Evolutionary conservation across 2,329 filamentous ascomycete species (phyloP), one percentile per base, ranked within the genome.

Genomic region (Beauveria sp.): DNA sequence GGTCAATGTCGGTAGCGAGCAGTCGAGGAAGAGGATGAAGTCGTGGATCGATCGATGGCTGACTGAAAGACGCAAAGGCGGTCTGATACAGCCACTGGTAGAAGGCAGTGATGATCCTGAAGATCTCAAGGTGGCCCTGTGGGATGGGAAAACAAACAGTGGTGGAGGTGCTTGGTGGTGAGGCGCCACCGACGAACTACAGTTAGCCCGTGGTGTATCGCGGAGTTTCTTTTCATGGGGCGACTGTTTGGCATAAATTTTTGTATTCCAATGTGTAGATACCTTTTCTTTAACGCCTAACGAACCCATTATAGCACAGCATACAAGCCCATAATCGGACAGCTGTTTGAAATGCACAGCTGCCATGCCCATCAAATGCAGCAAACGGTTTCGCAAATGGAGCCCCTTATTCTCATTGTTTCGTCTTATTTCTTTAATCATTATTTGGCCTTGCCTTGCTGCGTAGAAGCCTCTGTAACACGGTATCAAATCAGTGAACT

Each of bases 1-100:
- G 0, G 95, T 99, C 3, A 98, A 99, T 62, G 82, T 88, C 1
- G 85, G 84, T 1, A 86, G 80, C 68, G 84, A 86, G 63, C 72
- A 75, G 59, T 78, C 79, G 3, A 73, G 85, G 55, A 78, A 77
- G 66, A 77, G 82, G 63, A 88, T 88, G 85, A 87, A 84, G 74
- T 77, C 70, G 3, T 89, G 86, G 86, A 79, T 81, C 20, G 86
- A 88, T 66, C 76, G 81, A 52, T 88, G 86, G 86, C 68, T 84
- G 64, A 72, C 75, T 0, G 85, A 88, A 72, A 73, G 85, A 69
- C 75, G 81, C 63, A 79, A 77, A 65, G 82, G 81, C 7, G 85
- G 86, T 0, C 62, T 83, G 4, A 72, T 85, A 3, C 71, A 68
- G 51, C 75, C 81, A 1, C 65, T 82, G 8, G 61, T 76, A 16